Evolutionary conservation across 208 protist species (phyloP).

Genomic region (Crithidia fasciculata): DNA sequence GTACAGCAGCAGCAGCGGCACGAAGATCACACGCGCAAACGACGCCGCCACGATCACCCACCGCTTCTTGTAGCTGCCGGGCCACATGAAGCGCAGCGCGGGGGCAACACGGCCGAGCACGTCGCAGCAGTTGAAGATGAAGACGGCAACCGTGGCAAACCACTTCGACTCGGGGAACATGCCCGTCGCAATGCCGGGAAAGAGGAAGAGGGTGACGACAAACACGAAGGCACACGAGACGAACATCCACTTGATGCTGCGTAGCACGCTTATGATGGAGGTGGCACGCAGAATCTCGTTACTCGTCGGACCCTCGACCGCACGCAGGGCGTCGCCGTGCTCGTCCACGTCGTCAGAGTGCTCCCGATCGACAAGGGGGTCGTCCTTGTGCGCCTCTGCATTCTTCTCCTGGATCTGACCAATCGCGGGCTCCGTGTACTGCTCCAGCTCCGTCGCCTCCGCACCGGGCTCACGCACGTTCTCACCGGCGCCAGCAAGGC

Average conservation of each 20-base stretch:
- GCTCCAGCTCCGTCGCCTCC: neutral
- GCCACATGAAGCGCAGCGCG: constrained; percentile 50
- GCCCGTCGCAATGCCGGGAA: constrained; percentile 51
- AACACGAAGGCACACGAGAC: constrained; percentile 43
- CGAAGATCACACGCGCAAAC: constrained; percentile 51
- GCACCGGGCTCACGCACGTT: neutral
- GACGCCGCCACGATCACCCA: constrained; percentile 45
- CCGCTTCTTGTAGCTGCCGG: constrained; percentile 33
- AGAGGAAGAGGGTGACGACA: constrained; percentile 65
- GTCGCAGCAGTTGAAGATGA: constrained; percentile 65
- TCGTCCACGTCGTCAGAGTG: constrained; percentile 1
- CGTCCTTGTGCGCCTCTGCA: neutral
- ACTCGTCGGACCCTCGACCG: constrained; percentile 18
- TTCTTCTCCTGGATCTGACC: constrained; percentile 7
- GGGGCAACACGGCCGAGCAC: constrained; percentile 52
- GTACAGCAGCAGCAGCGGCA: constrained; percentile 58
- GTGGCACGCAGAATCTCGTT: constrained; percentile 28
- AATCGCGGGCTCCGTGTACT: constrained; percentile 3
- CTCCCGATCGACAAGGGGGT: neutral
- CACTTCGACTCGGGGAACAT: constrained; percentile 57
- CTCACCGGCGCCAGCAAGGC: neutral
- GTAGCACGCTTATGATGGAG: constrained; percentile 23
- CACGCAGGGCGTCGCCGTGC: neutral
- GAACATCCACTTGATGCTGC: constrained; percentile 28
- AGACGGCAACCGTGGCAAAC: constrained; percentile 60